Evolutionary conservation across 179 eudicot species (phyloP), one percentile per base, ranked within the genome.

Genomic region (Nepenthes alata): DNA sequence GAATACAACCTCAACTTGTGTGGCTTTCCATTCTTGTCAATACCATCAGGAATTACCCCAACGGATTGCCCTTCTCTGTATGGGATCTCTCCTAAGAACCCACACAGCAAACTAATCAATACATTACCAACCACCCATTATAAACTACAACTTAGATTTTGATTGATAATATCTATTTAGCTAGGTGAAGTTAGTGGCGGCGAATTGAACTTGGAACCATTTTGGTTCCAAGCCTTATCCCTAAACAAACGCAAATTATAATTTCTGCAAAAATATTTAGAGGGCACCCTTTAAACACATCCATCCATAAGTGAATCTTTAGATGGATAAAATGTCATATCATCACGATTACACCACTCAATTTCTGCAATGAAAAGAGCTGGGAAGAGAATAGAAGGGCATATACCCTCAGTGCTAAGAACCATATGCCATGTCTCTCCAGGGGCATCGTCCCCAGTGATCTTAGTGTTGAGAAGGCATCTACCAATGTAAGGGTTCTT

Each of bases 391-490:
- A 35, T 35, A 64, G 5, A 55, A 55, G 25, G 6, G 37, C 12
- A 37, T n/a, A 14, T 80, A 93, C 98, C 98, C 54, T 87, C 95
- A 64, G 93, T 89, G 78, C 69, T 61, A 75, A 93, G 90, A 69
- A 93, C 95, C 94, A 93, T 93, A 75, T 93, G 98, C 93, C 95
- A 87, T 37, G 98, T 93, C 67, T 93, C 98, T 63, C 98, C 98
- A 34, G 97, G 98, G 41, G 98, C 98, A 82, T 90, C 95, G 66
- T 90, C 98, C 3, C 84, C 97, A 15, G 98, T 93, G 74, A 93
- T 90, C 84, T 84, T 93, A 45, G 91, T 81, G 78, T 93, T 93
- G 12, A 84, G 85, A 38, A 93, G 85, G 68, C 95, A 87, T 59
- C 75, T 80, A 11, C 95, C 97, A 68, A 69, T 48, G 79, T 83